Evolutionary conservation across 2,329 filamentous ascomycete species (phyloP).

Genomic region (Alternaria sp.): DNA sequence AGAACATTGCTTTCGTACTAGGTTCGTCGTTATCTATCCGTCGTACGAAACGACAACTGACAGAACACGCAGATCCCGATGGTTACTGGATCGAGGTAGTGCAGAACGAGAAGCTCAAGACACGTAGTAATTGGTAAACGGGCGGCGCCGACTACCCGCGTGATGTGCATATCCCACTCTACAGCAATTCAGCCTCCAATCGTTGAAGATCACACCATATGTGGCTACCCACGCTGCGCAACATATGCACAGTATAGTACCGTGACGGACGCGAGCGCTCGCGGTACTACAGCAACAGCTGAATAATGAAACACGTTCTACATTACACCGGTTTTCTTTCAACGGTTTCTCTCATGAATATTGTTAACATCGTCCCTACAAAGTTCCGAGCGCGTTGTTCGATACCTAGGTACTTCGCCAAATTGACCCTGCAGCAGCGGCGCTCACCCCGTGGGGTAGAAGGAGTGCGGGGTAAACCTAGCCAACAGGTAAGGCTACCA

Average conservation of each 20-base stretch:
- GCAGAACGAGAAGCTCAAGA: conserved; percentile 75
- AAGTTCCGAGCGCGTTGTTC: not conserved
- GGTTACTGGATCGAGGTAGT: conserved; percentile 81
- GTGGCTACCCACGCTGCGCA: conserved; percentile 6
- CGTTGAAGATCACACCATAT: conserved; percentile 11
- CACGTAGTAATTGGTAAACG: conserved; percentile 48
- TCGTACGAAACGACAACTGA: conserved; percentile 17
- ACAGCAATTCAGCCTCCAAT: conserved; percentile 20
- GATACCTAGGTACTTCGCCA: not conserved
- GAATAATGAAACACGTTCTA: not conserved
- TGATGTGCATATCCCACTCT: conserved; percentile 21
- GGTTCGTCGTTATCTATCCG: conserved; percentile 49
- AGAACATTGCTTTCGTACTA: conserved; percentile 88
- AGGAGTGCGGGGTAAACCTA: conserved; percentile 40
- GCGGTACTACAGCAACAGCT: not conserved
- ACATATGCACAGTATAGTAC: conserved; percentile 6
- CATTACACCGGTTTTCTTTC: not conserved
- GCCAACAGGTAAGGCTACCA: conserved; percentile 29
- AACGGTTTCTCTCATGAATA: not conserved
- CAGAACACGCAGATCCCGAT: conserved; percentile 65
- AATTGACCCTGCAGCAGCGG: conserved; percentile 1
- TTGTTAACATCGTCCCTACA: not conserved
- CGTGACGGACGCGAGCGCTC: not conserved
- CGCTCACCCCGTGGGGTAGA: conserved; percentile 32
- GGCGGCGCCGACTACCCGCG: conserved; percentile 10